Base-by-base conservation (phyloP, 2,329 filamentous ascomycete species). In the Escovopsis sp. region DNA sequence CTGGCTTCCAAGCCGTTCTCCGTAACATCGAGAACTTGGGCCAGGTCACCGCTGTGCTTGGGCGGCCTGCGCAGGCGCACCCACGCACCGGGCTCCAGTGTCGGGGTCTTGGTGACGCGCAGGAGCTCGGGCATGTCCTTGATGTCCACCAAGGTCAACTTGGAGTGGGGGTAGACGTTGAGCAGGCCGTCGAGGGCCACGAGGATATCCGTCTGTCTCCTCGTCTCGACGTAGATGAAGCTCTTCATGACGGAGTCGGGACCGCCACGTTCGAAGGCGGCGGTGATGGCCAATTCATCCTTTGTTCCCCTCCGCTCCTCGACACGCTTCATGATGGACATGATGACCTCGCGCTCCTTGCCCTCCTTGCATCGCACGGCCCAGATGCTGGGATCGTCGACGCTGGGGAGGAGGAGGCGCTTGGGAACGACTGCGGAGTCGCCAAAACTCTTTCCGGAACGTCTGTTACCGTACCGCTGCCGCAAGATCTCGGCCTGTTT, bases 111-210 rank as follows among this genome's bases (percentile, higher is more conserved):
- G 47, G 78, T 80, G 26, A 94, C 85, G 41, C 87, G 79, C 15
- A 98, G 71, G n/a, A 98, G 73, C 62, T 96, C 91, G 2, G 91
- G 89, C 80, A 95, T 94, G 62, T 98, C 91, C 60, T 94, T 94
- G 55, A 96, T 87, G 39, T 91, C 85, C 36, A 98, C 86, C 41
- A 96, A 69, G 37, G 88, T 76, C 65, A 91, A 81, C 62, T 87
- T 91, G 26, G 77, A 82, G 44, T 86, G 79, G 42, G 89, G 85
- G 59, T 95, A 98, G 33, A 94, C 83, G 56, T 94, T 87, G 47
- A 85, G 75, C 55, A 98, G 76, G 36, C 81, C 84, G 47, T 94
- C 85, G 36, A 94, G 69, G 7, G 86, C 85, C 41, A 80, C 72
- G 55, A 88, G 68, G 50, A 96, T 85, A 61, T 95, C 87, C 38